phyloP scores from a whole-genome alignment of 192 early-diverging fungal genomes.

The Podila clonocystis region DNA sequence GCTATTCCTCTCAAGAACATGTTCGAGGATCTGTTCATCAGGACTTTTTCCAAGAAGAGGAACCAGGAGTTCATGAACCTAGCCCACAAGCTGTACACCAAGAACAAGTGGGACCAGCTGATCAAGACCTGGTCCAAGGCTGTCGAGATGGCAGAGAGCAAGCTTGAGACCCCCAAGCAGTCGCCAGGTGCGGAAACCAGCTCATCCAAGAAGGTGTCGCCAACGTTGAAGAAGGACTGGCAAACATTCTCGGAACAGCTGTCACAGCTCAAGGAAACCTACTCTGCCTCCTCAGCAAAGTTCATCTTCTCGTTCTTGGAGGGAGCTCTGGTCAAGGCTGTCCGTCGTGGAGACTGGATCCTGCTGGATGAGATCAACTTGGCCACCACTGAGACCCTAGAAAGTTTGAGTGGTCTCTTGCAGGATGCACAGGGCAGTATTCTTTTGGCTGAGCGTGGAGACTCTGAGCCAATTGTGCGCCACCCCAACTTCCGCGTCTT shows the following conservation, averaged over 20 bases:
- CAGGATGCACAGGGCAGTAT: conserved; percentile 84
- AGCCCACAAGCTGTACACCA: conserved; percentile 74
- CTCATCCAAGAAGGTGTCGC: conserved; percentile 41
- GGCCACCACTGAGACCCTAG: conserved; percentile 95
- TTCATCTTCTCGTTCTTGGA: conserved; percentile 95
- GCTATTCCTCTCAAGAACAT: conserved; percentile 83
- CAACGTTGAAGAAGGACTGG: conserved; percentile 76
- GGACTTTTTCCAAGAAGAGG: conserved; percentile 88
- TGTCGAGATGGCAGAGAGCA: conserved; percentile 77
- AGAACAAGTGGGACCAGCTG: conserved; percentile 87
- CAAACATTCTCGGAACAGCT: conserved; percentile 71
- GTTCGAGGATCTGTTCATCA: conserved; percentile 87
- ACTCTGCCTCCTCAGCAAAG: conserved; percentile 63
- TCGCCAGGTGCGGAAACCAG: conserved; percentile 40
- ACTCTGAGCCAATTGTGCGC: conserved; percentile 82
- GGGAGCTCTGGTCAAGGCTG: conserved; percentile 91
- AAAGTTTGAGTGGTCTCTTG: conserved; percentile 89
- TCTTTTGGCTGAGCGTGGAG: conserved; percentile 92
- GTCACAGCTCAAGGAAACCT: conserved; percentile 78
- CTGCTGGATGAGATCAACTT: conserved; percentile 98
- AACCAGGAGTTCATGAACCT: conserved; percentile 89
- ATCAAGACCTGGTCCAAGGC: conserved; percentile 79
- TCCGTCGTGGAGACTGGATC: conserved; percentile 94
- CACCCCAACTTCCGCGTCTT: conserved; percentile 96
- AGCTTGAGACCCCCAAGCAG: conserved; percentile 46